Evolutionary conservation across 1,284 basidiomycete species (phyloP).

Genomic region (Leccinum subrobustum): DNA sequence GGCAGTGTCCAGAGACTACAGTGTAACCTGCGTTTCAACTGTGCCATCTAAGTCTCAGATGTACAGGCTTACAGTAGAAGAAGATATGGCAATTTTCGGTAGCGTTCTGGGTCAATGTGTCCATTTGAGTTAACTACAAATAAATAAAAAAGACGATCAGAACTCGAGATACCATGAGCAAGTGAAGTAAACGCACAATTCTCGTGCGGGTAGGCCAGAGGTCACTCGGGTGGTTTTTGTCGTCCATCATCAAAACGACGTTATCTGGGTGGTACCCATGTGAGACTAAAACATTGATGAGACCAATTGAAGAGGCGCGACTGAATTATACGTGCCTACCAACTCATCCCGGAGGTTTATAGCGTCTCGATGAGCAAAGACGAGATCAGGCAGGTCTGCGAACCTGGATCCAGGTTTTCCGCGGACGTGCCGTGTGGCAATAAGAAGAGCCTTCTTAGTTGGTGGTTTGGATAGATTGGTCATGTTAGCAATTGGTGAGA

Average conservation of each 20-base stretch:
- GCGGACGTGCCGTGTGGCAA: constrained; percentile 18
- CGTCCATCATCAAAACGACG: constrained; percentile 34
- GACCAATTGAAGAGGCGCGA: not conserved
- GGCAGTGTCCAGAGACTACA: constrained; percentile 37
- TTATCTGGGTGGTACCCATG: constrained; percentile 31
- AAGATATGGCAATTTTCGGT: constrained; percentile 35
- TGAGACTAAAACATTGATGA: constrained; percentile 6
- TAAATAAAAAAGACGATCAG: not conserved
- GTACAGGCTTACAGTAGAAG: constrained; percentile 37
- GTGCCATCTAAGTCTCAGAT: not conserved
- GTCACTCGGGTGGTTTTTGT: constrained; percentile 1
- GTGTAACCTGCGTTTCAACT: not conserved
- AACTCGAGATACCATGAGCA: not conserved
- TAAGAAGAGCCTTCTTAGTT: constrained; percentile 26
- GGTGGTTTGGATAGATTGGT: not conserved
- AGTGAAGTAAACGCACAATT: constrained; percentile 26
- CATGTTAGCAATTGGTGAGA: not conserved
- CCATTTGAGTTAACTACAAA: constrained; percentile 27
- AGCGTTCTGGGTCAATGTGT: constrained; percentile 26
- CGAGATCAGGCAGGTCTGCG: constrained; percentile 12
- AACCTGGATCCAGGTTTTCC: constrained; percentile 2
- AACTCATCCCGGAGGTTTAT: constrained; percentile 11
- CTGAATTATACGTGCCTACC: constrained; percentile 13
- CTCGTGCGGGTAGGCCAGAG: constrained; percentile 29
- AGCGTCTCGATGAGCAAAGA: constrained; percentile 26